Conservation (phyloP, 2,329 filamentous ascomycete genomes). For the Proliferodiscus dingleyae region DNA sequence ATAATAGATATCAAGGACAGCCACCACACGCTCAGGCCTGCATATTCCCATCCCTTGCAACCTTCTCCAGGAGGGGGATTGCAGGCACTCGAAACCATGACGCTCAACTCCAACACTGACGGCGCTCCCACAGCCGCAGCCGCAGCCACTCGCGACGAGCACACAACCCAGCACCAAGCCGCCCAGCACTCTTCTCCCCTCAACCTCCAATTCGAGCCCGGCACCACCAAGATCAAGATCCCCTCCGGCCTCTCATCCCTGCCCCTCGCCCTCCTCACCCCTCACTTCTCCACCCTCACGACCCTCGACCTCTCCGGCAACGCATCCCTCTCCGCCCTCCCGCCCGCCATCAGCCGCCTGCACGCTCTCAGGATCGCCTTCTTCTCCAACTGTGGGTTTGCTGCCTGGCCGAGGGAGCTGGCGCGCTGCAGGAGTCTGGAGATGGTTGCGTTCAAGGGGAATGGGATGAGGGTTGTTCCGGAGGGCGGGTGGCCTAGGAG, state of each 20-base stretch:
- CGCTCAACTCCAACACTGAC: no score
- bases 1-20: no score
- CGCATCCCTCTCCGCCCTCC: constrained; percentile 37
- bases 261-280: constrained; percentile 39
- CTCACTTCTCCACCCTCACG: constrained; percentile 38
- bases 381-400: constrained; percentile 43
- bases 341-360: constrained; percentile 35
- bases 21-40: no score
- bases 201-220: constrained; percentile 11
- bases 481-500: constrained; percentile 38
- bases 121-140: no score
- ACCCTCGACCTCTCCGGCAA: constrained; percentile 45
- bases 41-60: no score
- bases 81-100: no score
- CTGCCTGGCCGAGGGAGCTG: constrained; percentile 38
- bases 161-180: background rate
- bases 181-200: no score
- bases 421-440: constrained; percentile 41
- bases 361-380: constrained; percentile 42
- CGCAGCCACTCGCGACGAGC: background rate
- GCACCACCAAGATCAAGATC: constrained; percentile 26
- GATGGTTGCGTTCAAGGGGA: constrained; percentile 45
- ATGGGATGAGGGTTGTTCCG: constrained; percentile 40
- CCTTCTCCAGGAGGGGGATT: no score
- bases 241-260: constrained; percentile 18